phyloP scores from a whole-genome alignment of 306 rosid genomes.

The Quercus alba region DNA sequence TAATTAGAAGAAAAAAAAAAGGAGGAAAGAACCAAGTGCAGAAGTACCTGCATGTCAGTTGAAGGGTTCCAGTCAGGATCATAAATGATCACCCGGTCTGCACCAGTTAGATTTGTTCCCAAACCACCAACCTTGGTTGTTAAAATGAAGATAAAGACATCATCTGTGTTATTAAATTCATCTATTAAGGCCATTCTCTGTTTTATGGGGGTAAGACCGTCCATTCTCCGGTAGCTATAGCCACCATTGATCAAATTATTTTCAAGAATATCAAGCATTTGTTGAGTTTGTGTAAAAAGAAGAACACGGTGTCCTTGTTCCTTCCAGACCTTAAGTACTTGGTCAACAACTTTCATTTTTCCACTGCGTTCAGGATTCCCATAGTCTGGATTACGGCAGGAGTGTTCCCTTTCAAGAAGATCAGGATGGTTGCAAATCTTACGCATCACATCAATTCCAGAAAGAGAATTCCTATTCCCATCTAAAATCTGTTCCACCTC shows the following conservation, averaged over 20 bases:
- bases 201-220: conserved; percentile 83
- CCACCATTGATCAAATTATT: conserved; percentile 53
- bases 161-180: conserved; percentile 77
- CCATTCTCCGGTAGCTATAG: conserved; percentile 85
- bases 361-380: conserved; percentile 97
- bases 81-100: conserved; percentile 86
- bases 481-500: conserved; percentile 93
- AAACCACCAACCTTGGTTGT: conserved; percentile 98
- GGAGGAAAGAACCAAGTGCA: not conserved
- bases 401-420: conserved; percentile 95
- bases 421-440: conserved; percentile 99
- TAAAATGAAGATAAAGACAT: conserved; percentile 79
- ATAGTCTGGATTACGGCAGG: conserved; percentile 72
- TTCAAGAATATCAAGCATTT: conserved; percentile 93
- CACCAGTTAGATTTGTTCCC: conserved; percentile 96
- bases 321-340: conserved; percentile 95
- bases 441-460: conserved; percentile 94
- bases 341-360: conserved; percentile 90
- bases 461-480: conserved; percentile 81
- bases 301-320: conserved; percentile 97
- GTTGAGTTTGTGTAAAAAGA: conserved; percentile 89
- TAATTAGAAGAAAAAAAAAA: not conserved
- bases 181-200: conserved; percentile 98
- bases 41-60: conserved; percentile 82
- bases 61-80: conserved; percentile 99